Conservation (phyloP, 140 eudicot genomes). For the Bidens hawaiensis region DNA sequence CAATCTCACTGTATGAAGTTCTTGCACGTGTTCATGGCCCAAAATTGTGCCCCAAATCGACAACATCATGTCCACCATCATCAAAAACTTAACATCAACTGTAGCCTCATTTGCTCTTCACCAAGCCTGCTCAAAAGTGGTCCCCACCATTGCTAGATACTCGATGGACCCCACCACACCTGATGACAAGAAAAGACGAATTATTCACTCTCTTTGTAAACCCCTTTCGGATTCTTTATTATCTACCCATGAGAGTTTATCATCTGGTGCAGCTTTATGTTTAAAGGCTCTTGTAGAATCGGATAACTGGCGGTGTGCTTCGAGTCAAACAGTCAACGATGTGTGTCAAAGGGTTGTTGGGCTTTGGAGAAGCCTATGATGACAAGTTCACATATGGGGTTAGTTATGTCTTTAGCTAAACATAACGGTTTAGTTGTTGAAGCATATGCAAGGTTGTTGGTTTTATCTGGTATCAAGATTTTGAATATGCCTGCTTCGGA, state of each 20-base stretch:
- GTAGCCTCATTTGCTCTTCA: not conserved
- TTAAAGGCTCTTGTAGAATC: not conserved
- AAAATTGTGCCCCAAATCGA: not conserved
- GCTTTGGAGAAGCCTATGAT: slow-evolving; percentile 61
- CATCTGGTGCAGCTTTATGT: not conserved
- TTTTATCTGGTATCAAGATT: slow-evolving; percentile 49
- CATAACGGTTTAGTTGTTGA: slow-evolving; percentile 61
- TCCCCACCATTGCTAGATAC: not conserved
- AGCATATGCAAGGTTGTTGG: slow-evolving; percentile 66
- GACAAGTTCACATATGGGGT: slow-evolving; percentile 74
- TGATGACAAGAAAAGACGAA: not conserved
- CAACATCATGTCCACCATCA: not conserved
- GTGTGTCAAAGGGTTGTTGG: slow-evolving; percentile 71
- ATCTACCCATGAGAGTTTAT: not conserved
- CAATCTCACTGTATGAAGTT: not conserved
- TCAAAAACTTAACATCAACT: not conserved
- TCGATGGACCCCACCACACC: not conserved
- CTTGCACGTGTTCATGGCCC: not conserved
- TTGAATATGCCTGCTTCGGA: slow-evolving; percentile 45
- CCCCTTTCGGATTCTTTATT: not conserved
- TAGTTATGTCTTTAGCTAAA: slow-evolving; percentile 73
- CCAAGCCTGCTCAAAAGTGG: not conserved
- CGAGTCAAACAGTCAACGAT: not conserved
- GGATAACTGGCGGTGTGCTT: not conserved
- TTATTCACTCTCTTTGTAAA: not conserved